Evolutionary conservation across 108 stramenopile genomes (phyloP).

Genomic region (Mediolabrus comicus): DNA sequence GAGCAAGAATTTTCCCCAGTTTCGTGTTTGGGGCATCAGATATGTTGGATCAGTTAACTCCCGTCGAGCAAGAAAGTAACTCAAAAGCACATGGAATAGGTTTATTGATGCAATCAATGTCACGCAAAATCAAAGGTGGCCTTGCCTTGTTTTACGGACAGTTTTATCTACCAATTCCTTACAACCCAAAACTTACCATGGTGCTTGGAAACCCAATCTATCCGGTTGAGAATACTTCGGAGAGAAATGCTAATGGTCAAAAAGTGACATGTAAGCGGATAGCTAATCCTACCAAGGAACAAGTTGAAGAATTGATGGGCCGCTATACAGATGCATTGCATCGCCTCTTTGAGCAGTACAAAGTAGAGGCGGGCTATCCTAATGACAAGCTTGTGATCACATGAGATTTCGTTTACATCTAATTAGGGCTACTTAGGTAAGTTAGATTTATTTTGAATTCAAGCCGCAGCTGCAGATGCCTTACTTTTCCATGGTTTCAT

Average conservation of each 20-base stretch:
- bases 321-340: conserved; percentile 14
- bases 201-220: conserved; percentile 15
- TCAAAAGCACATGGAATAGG: background rate
- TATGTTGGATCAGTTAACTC: conserved; percentile 31
- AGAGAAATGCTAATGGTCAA: background rate
- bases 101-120: background rate
- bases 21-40: conserved; percentile 61
- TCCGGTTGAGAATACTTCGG: background rate
- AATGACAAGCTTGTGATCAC: conserved; percentile 15
- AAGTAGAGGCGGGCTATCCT: conserved; percentile 22
- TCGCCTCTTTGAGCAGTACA: conserved; percentile 27
- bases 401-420: background rate
- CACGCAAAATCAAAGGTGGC: conserved; percentile 21
- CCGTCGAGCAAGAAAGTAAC: background rate
- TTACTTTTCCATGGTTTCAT: conserved; percentile 20
- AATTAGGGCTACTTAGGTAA: no score
- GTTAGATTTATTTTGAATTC: background rate
- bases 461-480: background rate
- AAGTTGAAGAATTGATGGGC: conserved; percentile 15
- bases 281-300: conserved; percentile 10
- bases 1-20: conserved; percentile 54
- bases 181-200: conserved; percentile 5
- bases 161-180: conserved; percentile 10
- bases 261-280: conserved; percentile 13
- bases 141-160: conserved; percentile 17